Base-by-base conservation (phyloP, 2,329 filamentous ascomycete species). In the Colletotrichum somersetense region DNA sequence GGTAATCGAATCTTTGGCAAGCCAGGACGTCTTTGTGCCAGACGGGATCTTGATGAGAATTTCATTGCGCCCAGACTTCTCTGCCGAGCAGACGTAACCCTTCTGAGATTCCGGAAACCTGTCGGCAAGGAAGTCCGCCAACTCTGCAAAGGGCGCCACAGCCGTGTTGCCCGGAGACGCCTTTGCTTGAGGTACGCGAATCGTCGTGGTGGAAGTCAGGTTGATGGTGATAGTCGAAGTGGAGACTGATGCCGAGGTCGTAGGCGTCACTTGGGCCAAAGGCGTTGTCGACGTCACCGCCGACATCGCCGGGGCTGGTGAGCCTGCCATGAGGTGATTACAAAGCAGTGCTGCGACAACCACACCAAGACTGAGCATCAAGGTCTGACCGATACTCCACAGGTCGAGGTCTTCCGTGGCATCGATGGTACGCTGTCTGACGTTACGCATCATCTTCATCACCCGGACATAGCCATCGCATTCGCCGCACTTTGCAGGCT, bases 11-110 rank as follows among this genome's bases (percentile, higher is more conserved):
- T 88, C 85, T 75, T 85, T 88, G 4, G 85, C 82, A 57, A 90
- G 82, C 88, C 89, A 91, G 35, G 81, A 81, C 56, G 83, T 84
- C 78, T 86, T 90, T 76, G 82, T 86, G 57, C 78, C 81, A 59
- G 82, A 80, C 2, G 88, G 85, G 16, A 91, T 85, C 62, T 84
- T 86, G 62, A 91, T 83, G 62, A 90, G 77, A 40, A 91, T 85
- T 71, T 88, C 85, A 66, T 86, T 85, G 66, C 83, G 81, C 68
- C 85, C 83, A 71, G 83, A 77, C 18, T 85, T 76, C 67, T 86
- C 81, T 16, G 84, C 86, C 2, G 83, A 83, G 77, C 86, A 89
- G n/a, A 84, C 75, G 7, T 78, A 75, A 74, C 76, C 78, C 62
- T 78, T 79, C 71, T 79, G 79, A 35, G 77, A 73, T 40, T 80